Percentiles rank a stretch among this genome's conserved stretches.
Evolutionary conservation across 2,329 filamentous ascomycete species (phyloP).

Genomic region (Tricladium varicosporioides): DNA sequence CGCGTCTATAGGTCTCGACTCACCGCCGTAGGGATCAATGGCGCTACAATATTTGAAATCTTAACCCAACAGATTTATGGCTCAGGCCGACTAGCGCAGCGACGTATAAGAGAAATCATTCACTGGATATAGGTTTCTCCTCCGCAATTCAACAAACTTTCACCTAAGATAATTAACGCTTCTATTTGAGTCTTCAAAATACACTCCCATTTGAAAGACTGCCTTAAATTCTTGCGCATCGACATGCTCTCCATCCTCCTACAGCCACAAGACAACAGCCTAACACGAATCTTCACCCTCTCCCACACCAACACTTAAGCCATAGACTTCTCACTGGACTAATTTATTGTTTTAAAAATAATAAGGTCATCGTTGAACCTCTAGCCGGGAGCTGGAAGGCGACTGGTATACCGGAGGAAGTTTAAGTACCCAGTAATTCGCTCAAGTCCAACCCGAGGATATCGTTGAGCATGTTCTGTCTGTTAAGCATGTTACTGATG

Average conservation of each 20-base stretch:
- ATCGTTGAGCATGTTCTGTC: slow-evolving; percentile 22
- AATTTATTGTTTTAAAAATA: slow-evolving; percentile 13
- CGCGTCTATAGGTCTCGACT: too few species aligned
- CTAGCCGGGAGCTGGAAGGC: slow-evolving; percentile 18
- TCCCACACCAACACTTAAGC: slow-evolving; percentile 14
- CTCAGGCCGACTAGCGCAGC: too few species aligned
- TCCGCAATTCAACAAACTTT: too few species aligned
- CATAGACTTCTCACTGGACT: slow-evolving; percentile 24
- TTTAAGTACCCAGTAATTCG: not conserved
- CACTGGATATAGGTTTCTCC: too few species aligned
- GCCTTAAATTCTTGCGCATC: too few species aligned
- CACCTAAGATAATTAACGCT: too few species aligned
- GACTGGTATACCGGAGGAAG: not conserved
- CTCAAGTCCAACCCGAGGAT: slow-evolving; percentile 17
- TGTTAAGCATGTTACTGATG: slow-evolving; percentile 15
- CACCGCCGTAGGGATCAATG: too few species aligned
- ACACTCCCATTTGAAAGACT: too few species aligned
- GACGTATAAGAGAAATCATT: too few species aligned
- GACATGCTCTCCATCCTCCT: slow-evolving; percentile 13
- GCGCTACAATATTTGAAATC: too few species aligned
- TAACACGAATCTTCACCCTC: slow-evolving; percentile 11
- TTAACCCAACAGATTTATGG: too few species aligned
- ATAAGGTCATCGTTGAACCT: slow-evolving; percentile 17
- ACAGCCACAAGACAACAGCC: slow-evolving; percentile 15
- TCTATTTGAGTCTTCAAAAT: too few species aligned